These are phyloP conservation scores for Spiromastix sp. DNA, from an alignment of 2,329 filamentous ascomycete species.

Conservation along the genomic window DNA sequence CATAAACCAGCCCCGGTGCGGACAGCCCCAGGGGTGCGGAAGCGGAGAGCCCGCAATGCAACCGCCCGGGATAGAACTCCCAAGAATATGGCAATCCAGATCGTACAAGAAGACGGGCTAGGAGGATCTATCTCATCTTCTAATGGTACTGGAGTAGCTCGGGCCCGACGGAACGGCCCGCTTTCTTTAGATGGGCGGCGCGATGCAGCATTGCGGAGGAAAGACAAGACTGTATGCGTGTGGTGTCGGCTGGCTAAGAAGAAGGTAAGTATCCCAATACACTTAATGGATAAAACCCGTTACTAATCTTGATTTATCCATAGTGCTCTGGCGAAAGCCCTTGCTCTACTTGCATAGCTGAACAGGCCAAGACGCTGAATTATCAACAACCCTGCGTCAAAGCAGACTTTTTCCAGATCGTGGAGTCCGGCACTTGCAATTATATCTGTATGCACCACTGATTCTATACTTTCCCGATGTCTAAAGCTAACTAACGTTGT, in stretches of 20 bases:
- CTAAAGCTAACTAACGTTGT: too few relatives aligned
- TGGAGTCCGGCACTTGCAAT: conserved; percentile 36
- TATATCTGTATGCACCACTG: conserved; percentile 32
- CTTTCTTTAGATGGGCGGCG: conserved; percentile 28
- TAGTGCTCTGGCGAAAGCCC: conserved; percentile 34
- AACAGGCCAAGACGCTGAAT: conserved; percentile 21
- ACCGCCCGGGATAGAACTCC: conserved; percentile 18
- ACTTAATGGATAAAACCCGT: too few relatives aligned
- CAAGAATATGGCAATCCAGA: conserved; percentile 26
- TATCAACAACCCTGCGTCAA: conserved; percentile 34
- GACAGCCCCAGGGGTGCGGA: conserved; percentile 25
- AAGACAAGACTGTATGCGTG: conserved; percentile 36
- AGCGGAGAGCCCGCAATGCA: conserved; percentile 16
- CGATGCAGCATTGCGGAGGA: conserved; percentile 31
- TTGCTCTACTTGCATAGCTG: conserved; percentile 31
- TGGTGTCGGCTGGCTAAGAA: conserved; percentile 35
- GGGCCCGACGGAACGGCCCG: conserved; percentile 33
- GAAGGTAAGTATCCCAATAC: conserved; percentile 26
- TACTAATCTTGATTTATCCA: conserved; percentile 2
- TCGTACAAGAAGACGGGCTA: conserved; percentile 34
- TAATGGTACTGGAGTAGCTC: conserved; percentile 31
- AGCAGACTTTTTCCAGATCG: conserved; percentile 35
- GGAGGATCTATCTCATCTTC: conserved; percentile 32
- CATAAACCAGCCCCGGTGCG: conserved; percentile 12
- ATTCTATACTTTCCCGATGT: neutral